A percentile compares a stretch with the other conserved stretches of the same genome.
phyloP scores from a whole-genome alignment of 257 asterid genomes.

The Nicotiana tabacum region DNA sequence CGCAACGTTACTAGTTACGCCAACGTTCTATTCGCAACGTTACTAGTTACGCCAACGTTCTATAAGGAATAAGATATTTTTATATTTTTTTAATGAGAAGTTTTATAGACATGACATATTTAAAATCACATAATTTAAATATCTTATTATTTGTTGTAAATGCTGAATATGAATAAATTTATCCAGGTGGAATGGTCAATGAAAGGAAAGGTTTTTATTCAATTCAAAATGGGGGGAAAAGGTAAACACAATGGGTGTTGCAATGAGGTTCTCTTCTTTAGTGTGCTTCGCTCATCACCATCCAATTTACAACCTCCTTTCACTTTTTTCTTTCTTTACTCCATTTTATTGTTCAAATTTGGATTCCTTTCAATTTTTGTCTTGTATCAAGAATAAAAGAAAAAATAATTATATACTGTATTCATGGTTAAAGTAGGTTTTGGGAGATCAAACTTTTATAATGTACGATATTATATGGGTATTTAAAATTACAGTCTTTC shows the following conservation, averaged over 20 bases:
- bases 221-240: background rate
- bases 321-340: background rate
- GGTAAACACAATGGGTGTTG: conserved; percentile 2
- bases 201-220: background rate
- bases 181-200: background rate
- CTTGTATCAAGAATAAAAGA: background rate
- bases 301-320: conserved; percentile 15
- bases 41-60: too few species aligned
- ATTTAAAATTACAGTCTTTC: background rate
- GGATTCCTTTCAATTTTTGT: conserved; percentile 6
- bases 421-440: background rate
- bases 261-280: conserved; percentile 36
- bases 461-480: background rate
- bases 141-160: too few species aligned
- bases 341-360: background rate
- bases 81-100: too few species aligned
- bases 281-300: conserved; percentile 24
- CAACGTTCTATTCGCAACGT: too few species aligned
- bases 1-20: too few species aligned
- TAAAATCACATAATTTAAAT: too few species aligned
- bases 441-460: background rate
- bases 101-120: too few species aligned
- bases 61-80: too few species aligned
- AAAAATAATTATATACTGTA: background rate
- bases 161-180: background rate